Conservation (phyloP, 768 basidiomycete genomes). For the Rhodosporidiobolus sp. region DNA sequence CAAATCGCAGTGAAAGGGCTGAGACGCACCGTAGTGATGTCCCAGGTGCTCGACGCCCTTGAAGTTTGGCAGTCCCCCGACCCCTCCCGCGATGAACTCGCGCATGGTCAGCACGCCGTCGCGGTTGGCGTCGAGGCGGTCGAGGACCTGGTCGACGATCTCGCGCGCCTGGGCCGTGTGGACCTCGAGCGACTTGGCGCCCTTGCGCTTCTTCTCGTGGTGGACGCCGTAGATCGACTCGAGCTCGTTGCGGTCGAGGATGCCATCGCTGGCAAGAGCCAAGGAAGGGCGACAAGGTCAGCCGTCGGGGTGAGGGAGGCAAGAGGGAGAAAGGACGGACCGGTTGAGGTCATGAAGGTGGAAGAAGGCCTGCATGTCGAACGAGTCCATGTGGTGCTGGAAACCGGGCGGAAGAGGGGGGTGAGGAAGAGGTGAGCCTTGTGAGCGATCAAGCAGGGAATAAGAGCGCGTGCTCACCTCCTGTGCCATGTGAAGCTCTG, state of each 20-base stretch:
- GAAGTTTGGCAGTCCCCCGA: conserved; percentile 76
- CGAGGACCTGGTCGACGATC: conserved; percentile 69
- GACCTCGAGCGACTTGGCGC: conserved; percentile 31
- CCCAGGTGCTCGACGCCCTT: conserved; percentile 81
- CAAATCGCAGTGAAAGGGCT: background rate
- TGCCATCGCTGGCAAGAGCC: conserved; percentile 60
- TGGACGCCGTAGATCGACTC: conserved; percentile 81
- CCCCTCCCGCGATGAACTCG: conserved; percentile 67
- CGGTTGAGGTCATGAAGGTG: conserved; percentile 88
- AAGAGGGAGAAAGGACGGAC: background rate
- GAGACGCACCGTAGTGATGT: conserved; percentile 76
- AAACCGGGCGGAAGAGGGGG: background rate
- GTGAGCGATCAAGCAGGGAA: background rate
- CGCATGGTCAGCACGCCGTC: conserved; percentile 68
- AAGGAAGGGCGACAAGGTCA: background rate
- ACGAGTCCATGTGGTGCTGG: conserved; percentile 51
- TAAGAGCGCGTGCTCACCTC: conserved; percentile 74
- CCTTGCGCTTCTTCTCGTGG: conserved; percentile 54
- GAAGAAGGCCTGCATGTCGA: conserved; percentile 71
- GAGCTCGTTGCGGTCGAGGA: conserved; percentile 81
- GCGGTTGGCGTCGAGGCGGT: conserved; percentile 65
- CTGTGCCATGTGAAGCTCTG: conserved; percentile 82
- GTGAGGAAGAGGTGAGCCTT: background rate
- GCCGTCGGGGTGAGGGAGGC: background rate
- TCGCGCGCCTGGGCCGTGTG: conserved; percentile 51